These are phyloP conservation scores for Russula olivacea DNA, from an alignment of 768 basidiomycete species.

Conservation along the genomic window DNA sequence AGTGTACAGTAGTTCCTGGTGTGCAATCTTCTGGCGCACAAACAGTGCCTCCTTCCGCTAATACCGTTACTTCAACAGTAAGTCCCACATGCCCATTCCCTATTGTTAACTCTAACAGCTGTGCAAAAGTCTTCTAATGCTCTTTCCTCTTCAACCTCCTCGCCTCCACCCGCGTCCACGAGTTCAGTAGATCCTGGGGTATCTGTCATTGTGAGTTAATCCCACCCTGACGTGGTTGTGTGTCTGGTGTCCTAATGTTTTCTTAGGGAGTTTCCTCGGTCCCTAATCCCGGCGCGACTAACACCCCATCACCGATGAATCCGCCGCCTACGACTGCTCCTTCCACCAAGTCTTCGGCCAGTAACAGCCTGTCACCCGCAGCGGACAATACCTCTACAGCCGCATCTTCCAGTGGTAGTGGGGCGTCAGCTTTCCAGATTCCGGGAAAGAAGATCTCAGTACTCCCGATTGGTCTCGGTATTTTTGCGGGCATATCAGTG, in stretches of 20 bases:
- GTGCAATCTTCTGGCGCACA: neutral
- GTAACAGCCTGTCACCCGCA: conserved; percentile 2
- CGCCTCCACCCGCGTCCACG: conserved; percentile 13
- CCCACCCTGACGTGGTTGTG: neutral
- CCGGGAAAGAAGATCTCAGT: conserved; percentile 73
- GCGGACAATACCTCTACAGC: conserved; percentile 23
- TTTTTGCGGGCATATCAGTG: conserved; percentile 81
- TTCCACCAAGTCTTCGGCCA: conserved; percentile 26
- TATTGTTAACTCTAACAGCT: neutral
- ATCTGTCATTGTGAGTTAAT: conserved; percentile 8
- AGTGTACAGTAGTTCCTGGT: conserved; percentile 28
- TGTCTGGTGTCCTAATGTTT: conserved; percentile 3
- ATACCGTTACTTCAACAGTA: neutral
- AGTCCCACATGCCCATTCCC: neutral
- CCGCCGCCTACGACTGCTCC: conserved; percentile 10
- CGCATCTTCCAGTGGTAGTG: conserved; percentile 28
- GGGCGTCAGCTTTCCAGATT: conserved; percentile 44
- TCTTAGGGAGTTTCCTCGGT: conserved; percentile 18
- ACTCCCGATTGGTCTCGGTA: conserved; percentile 74
- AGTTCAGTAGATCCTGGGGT: neutral
- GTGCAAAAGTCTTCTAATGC: neutral
- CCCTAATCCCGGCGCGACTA: conserved; percentile 8
- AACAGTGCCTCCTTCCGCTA: neutral
- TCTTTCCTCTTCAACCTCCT: neutral
- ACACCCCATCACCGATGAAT: conserved; percentile 15